These are phyloP conservation scores for Leccinum barrowsii DNA, from an alignment of 768 basidiomycete species.

Conservation along the genomic window DNA sequence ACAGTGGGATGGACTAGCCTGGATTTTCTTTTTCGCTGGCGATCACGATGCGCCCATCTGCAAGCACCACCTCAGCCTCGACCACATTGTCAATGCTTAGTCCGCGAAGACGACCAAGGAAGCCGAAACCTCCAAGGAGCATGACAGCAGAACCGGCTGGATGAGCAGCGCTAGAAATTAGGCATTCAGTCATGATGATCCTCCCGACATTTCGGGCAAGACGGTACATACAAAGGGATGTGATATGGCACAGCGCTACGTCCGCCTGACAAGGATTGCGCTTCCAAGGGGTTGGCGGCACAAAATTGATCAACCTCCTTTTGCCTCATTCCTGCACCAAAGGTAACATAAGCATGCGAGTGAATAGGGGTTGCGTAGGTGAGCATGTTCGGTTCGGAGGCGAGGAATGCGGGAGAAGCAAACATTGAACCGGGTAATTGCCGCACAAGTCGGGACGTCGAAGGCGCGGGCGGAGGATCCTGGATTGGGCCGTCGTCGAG, in stretches of 20 bases:
- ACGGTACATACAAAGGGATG: conserved; percentile 62
- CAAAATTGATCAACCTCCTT: conserved; percentile 81
- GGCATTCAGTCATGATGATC: neutral
- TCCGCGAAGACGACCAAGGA: conserved; percentile 79
- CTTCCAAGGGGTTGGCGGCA: conserved; percentile 63
- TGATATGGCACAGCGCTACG: conserved; percentile 69
- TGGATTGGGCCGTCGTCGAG: conserved; percentile 39
- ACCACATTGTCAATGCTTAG: conserved; percentile 88
- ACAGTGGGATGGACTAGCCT: conserved; percentile 39
- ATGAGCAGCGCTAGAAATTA: conserved; percentile 60
- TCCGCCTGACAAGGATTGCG: conserved; percentile 46
- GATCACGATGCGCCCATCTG: conserved; percentile 82
- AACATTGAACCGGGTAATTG: conserved; percentile 33
- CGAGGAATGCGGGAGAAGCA: conserved; percentile 31
- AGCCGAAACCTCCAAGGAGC: conserved; percentile 87
- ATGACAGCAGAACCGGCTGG: conserved; percentile 77
- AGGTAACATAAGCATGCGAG: conserved; percentile 75
- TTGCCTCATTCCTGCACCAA: conserved; percentile 82
- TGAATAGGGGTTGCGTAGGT: conserved; percentile 58
- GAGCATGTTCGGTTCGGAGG: conserved; percentile 38
- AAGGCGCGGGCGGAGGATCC: conserved; percentile 20
- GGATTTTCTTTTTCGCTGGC: conserved; percentile 70
- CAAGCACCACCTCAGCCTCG: conserved; percentile 88
- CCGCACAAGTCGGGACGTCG: conserved; percentile 23
- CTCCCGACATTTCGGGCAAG: neutral